phyloP scores from a whole-genome alignment of 2,329 filamentous ascomycete species.

The Sclerotinia borealis region DNA sequence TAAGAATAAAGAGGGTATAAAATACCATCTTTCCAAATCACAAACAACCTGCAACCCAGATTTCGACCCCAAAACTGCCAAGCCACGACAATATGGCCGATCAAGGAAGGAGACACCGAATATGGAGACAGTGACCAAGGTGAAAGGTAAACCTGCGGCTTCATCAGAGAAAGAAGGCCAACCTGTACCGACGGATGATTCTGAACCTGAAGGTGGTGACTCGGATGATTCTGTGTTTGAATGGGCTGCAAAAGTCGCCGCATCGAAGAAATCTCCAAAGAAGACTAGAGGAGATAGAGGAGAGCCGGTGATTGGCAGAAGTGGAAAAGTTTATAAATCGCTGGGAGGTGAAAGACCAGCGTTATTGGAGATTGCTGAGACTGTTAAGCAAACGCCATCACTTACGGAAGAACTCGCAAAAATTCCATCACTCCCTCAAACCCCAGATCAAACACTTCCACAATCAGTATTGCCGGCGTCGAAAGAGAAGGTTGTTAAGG shows the following conservation, averaged over 20 bases:
- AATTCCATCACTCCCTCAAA: background rate
- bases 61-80: slow-evolving; percentile 15
- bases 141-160: background rate
- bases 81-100: background rate
- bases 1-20: slow-evolving; percentile 31
- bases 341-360: background rate
- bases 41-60: slow-evolving; percentile 31
- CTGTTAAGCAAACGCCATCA: background rate
- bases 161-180: background rate
- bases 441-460: background rate
- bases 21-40: slow-evolving; percentile 31
- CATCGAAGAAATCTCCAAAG: slow-evolving; percentile 1
- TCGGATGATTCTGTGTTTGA: slow-evolving; percentile 24
- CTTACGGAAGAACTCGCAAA: slow-evolving; percentile 3
- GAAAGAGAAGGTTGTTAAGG: slow-evolving; percentile 13
- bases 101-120: slow-evolving; percentile 7
- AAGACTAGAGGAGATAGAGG: background rate
- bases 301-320: background rate
- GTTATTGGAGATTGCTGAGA: background rate
- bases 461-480: background rate
- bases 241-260: slow-evolving; percentile 18
- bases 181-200: background rate
- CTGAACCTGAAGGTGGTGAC: slow-evolving; percentile 4
- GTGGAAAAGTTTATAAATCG: slow-evolving; percentile 8
- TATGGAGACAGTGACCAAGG: slow-evolving; percentile 8